Conservation (phyloP, 306 rosid species). For the apple (Malus domestica) region DNA sequence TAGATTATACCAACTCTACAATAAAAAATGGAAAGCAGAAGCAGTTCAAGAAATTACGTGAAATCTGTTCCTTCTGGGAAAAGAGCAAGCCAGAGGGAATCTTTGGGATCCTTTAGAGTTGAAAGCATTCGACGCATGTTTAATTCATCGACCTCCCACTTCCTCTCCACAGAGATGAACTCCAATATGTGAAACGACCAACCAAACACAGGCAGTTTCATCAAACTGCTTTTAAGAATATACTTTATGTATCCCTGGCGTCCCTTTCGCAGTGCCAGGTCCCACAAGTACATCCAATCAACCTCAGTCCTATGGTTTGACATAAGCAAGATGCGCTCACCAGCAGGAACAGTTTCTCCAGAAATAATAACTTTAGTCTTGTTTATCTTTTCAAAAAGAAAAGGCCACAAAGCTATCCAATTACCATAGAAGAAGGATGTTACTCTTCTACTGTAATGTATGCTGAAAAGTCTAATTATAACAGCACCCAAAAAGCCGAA, state of each 20-base stretch:
- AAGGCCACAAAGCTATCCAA: slow-evolving; percentile 84
- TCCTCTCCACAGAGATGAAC: slow-evolving; percentile 71
- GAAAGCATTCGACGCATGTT: slow-evolving; percentile 60
- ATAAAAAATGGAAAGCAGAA: not conserved
- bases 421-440: slow-evolving; percentile 67
- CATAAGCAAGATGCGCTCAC: slow-evolving; percentile 53
- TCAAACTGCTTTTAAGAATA: slow-evolving; percentile 68
- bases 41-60: slow-evolving; percentile 40
- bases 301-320: slow-evolving; percentile 86
- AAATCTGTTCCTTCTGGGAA: slow-evolving; percentile 90
- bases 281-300: slow-evolving; percentile 92
- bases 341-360: slow-evolving; percentile 49
- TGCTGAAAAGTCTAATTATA: slow-evolving; percentile 50
- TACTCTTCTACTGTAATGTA: slow-evolving; percentile 52
- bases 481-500: slow-evolving; percentile 52
- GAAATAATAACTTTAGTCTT: slow-evolving; percentile 63
- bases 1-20: not conserved
- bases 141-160: slow-evolving; percentile 66
- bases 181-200: slow-evolving; percentile 79
- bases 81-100: slow-evolving; percentile 81
- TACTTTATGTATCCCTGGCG: slow-evolving; percentile 61
- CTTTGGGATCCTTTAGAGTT: slow-evolving; percentile 54
- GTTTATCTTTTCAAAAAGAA: slow-evolving; percentile 72
- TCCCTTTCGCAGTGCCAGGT: slow-evolving; percentile 71
- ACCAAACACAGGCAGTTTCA: slow-evolving; percentile 75